Evolutionary conservation across 2,329 filamentous ascomycete species (phyloP).

Genomic region (Aaosphaeria arxii): DNA sequence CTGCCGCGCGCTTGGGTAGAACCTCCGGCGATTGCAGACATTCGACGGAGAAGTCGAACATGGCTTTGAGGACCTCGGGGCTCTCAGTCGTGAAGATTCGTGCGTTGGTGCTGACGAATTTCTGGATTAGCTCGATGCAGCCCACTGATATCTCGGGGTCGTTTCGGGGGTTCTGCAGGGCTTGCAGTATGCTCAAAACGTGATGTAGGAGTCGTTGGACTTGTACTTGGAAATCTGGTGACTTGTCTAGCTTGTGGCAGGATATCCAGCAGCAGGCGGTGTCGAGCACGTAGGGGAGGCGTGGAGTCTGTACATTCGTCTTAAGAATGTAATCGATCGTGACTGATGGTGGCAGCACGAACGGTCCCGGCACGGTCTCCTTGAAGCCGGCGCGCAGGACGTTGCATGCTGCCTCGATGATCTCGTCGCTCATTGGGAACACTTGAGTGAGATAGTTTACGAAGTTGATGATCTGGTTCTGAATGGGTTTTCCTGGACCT

Average conservation of each 20-base stretch:
- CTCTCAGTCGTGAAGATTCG: constrained; percentile 62
- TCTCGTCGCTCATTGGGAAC: constrained; percentile 62
- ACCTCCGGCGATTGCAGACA: constrained; percentile 70
- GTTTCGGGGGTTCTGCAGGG: constrained; percentile 59
- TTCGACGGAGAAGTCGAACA: constrained; percentile 70
- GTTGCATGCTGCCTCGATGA: constrained; percentile 68
- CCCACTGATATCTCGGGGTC: constrained; percentile 72
- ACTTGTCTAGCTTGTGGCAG: constrained; percentile 47
- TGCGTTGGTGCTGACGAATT: constrained; percentile 60
- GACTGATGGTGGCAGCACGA: constrained; percentile 66
- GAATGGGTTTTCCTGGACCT: constrained; percentile 48
- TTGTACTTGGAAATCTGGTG: constrained; percentile 21
- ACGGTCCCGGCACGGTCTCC: constrained; percentile 70
- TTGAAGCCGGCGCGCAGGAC: constrained; percentile 73
- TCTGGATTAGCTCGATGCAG: constrained; percentile 68
- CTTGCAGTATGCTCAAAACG: constrained; percentile 60
- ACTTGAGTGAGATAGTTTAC: constrained; percentile 50
- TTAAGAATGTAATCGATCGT: constrained; percentile 66
- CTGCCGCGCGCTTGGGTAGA: constrained; percentile 70
- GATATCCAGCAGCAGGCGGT: constrained; percentile 65
- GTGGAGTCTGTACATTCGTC: constrained; percentile 58
- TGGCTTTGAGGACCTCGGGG: constrained; percentile 57
- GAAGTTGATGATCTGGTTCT: constrained; percentile 51
- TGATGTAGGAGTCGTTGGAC: constrained; percentile 51
- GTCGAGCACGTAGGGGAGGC: constrained; percentile 66